These are phyloP conservation scores for Wickerhamiella parazyma DNA, from an alignment of 805 yeast species.

Conservation along the genomic window DNA sequence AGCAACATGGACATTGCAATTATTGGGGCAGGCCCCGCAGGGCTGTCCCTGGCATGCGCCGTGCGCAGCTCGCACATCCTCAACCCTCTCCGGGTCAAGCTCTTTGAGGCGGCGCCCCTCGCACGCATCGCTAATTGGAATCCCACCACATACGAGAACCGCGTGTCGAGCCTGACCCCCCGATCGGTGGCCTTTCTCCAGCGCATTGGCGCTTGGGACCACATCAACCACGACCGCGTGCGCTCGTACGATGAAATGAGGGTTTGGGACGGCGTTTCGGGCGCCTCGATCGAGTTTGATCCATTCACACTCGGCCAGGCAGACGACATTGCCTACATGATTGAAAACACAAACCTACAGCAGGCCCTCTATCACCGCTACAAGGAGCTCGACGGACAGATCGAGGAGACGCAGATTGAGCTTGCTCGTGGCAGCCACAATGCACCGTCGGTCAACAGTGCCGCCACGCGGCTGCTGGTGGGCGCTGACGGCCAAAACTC, in stretches of 20 bases:
- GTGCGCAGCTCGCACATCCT: conserved; percentile 52
- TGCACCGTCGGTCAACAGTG: conserved; percentile 22
- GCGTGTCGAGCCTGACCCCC: conserved; percentile 81
- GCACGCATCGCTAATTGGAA: conserved; percentile 37
- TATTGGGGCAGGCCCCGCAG: conserved; percentile 97
- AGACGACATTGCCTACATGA: conserved; percentile 58
- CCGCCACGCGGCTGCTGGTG: conserved; percentile 61
- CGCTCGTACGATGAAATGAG: conserved; percentile 68
- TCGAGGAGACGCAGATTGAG: conserved; percentile 1
- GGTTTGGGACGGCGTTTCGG: conserved; percentile 76
- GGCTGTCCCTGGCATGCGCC: conserved; percentile 73
- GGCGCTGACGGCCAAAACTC: conserved; percentile 97
- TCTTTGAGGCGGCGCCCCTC: conserved; percentile 63
- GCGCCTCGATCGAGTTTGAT: conserved; percentile 60
- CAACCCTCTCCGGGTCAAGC: conserved; percentile 41
- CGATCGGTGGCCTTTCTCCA: conserved; percentile 52
- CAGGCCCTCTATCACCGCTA: conserved; percentile 49
- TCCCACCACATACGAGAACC: conserved; percentile 41
- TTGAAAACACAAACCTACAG: conserved; percentile 77
- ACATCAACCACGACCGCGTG: conserved; percentile 53
- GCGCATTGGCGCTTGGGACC: conserved; percentile 63
- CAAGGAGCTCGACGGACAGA: conserved; percentile 28
- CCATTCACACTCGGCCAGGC: conserved; percentile 30
- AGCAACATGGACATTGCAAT: conserved; percentile 50
- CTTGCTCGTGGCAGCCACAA: neutral